Conservation (phyloP, 768 basidiomycete genomes). For the Xerocomellus dryophilus region DNA sequence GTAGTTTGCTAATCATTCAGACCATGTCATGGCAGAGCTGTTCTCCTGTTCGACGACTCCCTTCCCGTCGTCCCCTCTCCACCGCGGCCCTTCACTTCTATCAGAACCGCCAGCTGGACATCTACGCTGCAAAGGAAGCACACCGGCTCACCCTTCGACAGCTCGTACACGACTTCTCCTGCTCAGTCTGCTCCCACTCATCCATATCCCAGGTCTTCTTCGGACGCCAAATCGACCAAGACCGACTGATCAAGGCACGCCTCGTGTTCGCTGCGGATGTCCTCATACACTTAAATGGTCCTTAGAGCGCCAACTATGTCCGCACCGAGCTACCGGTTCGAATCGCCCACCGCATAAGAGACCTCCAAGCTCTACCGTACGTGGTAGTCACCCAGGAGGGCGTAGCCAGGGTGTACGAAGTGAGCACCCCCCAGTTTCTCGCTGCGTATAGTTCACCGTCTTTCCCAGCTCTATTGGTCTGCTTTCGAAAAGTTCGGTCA, state of each 20-base stretch:
- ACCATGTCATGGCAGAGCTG: constrained; percentile 28
- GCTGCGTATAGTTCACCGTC: neutral
- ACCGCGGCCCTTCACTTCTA: constrained; percentile 63
- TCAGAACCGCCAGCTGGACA: constrained; percentile 76
- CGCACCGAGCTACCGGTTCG: constrained; percentile 85
- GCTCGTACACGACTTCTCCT: constrained; percentile 47
- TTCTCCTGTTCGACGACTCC: constrained; percentile 5
- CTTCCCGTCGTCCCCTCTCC: constrained; percentile 26
- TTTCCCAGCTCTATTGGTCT: constrained; percentile 71
- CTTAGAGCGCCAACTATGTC: constrained; percentile 85
- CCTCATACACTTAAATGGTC: neutral
- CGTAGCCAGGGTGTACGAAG: constrained; percentile 81
- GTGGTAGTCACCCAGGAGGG: constrained; percentile 84
- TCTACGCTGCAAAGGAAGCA: constrained; percentile 72
- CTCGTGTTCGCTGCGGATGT: neutral
- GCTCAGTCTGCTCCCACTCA: neutral
- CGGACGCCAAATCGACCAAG: constrained; percentile 78
- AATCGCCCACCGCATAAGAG: constrained; percentile 82
- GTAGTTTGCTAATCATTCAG: no score
- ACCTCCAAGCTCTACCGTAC: constrained; percentile 83
- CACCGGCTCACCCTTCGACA: constrained; percentile 74
- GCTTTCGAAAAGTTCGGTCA: constrained; percentile 73
- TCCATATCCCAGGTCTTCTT: constrained; percentile 63
- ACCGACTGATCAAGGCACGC: constrained; percentile 70
- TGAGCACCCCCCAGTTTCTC: constrained; percentile 36